Base-by-base conservation (phyloP, 805 yeast species). In the Wickerhamiella occidentalis region DNA sequence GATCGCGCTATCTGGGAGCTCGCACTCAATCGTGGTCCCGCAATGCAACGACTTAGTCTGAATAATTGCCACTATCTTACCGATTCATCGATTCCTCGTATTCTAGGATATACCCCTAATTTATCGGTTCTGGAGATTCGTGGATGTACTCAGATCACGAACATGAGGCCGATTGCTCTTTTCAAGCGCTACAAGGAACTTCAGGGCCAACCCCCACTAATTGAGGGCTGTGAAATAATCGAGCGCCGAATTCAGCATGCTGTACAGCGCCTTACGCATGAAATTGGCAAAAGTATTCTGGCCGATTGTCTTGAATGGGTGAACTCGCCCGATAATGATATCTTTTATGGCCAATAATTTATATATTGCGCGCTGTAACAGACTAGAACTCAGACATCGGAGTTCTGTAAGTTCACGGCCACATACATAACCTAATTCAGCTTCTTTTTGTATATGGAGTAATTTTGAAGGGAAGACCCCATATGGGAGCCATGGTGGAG, bases 1-100 rank as follows among this genome's bases (percentile, higher is more conserved):
- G 95, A 88, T 66, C 71, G 77, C 40, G 72, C 84, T 3, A 68
- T 88, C 13, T 85, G 95, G 94, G 88, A 82, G 58, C 65, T 88
- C 29, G 86, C 87, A 0, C 63, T 74, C 15, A 62, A 69, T 47
- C 66, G 77, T 23, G 78, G 79, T 19, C 57, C 61, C 1, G 58
- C 67, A 4, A 58, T 88, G 3, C 78, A 77, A 56, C 69, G 95
- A 47, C 67, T 87, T 18, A 82, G 94, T 6, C 62, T 87, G 47
- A 87, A 87, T 63, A 78, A 79, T 57, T 87, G 96, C 61, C 68
- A 71, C 26, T 58, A 63, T 21, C 60, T 84, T 30, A 74, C 84
- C 15, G 72, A 82, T 58, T 72, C 71, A 47, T 74, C 81, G 2
- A 59, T 82, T 3, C 85, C 85, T 3, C 64, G 69, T 23, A 64